Conservation (phyloP, 495 filamentous ascomycete species). For the Rostrohypoxylon terebratum region DNA sequence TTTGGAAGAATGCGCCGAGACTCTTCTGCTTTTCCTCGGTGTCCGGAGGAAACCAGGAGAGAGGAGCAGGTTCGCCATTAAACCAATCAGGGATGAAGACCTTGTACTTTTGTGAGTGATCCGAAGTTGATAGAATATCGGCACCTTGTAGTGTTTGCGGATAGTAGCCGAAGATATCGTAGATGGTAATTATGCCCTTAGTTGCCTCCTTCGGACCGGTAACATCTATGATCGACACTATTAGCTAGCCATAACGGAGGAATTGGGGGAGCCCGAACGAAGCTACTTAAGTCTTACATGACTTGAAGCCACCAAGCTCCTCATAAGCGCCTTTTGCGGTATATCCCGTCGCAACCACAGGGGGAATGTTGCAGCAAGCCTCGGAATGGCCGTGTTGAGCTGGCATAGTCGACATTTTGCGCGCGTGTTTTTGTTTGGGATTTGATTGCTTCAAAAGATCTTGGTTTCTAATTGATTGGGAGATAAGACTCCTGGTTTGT, state of each 20-base stretch:
- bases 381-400: slow-evolving; percentile 66
- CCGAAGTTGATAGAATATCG: slow-evolving; percentile 73
- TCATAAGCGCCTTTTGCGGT: slow-evolving; percentile 73
- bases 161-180: slow-evolving; percentile 79
- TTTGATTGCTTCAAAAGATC: slow-evolving; percentile 16
- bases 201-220: slow-evolving; percentile 69
- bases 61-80: slow-evolving; percentile 66
- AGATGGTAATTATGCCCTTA: slow-evolving; percentile 71
- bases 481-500: slow-evolving; percentile 9
- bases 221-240: slow-evolving; percentile 59
- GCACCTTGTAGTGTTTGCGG: slow-evolving; percentile 77
- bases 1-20: slow-evolving; percentile 81
- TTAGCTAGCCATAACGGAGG: slow-evolving; percentile 9
- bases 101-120: slow-evolving; percentile 66
- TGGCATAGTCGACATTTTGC: slow-evolving; percentile 64
- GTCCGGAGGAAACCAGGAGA: slow-evolving; percentile 77
- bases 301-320: slow-evolving; percentile 72
- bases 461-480: slow-evolving; percentile 18
- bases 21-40: slow-evolving; percentile 82
- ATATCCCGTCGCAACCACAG: slow-evolving; percentile 72
- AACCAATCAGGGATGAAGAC: slow-evolving; percentile 80
- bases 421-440: slow-evolving; percentile 33
- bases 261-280: neutral
- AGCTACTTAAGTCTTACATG: slow-evolving; percentile 71
- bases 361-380: slow-evolving; percentile 80